A percentile compares a stretch with the other conserved stretches of the same genome.
Conservation (phyloP, 1,284 basidiomycete species). For the Cryptococcus sp. region DNA sequence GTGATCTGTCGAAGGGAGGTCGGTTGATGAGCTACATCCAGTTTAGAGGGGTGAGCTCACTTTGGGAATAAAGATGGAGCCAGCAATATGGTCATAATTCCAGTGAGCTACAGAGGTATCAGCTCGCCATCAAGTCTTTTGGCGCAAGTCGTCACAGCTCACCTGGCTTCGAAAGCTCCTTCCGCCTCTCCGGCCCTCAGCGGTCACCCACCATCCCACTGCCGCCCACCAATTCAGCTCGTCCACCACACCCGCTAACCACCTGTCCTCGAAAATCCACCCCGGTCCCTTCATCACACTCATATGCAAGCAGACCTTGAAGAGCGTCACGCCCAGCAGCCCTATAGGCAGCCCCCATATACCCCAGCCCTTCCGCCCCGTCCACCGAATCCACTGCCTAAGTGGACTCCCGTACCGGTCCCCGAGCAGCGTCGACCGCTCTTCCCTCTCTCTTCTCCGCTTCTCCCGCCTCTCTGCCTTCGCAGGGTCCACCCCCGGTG, state of each 20-base stretch:
- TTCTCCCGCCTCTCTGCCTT: conserved; percentile 8
- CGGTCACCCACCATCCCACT: neutral
- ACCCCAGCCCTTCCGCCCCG: conserved; percentile 5
- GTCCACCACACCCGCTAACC: neutral
- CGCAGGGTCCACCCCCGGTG: neutral
- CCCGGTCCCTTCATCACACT: neutral
- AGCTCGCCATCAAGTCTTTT: neutral
- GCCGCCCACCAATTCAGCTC: conserved; percentile 5
- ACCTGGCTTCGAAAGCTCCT: conserved; percentile 12
- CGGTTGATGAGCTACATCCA: too few relatives aligned
- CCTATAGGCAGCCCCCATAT: conserved; percentile 13
- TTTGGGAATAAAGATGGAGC: conserved; percentile 2
- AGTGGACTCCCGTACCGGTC: conserved; percentile 22
- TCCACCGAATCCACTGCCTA: conserved; percentile 20
- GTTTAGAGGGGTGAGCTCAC: neutral
- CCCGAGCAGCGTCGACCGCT: conserved; percentile 16
- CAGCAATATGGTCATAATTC: conserved; percentile 7
- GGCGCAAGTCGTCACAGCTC: neutral
- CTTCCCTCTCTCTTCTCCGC: conserved; percentile 11
- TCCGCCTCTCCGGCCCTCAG: conserved; percentile 4
- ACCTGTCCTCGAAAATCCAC: neutral
- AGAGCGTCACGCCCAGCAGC: conserved; percentile 10
- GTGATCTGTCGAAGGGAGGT: too few relatives aligned
- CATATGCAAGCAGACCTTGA: conserved; percentile 3
- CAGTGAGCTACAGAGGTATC: conserved; percentile 4